These are phyloP conservation scores for Marchantia paleacea DNA, from an alignment of 225 moss, liverwort and hornwort species.

Conservation along the genomic window DNA sequence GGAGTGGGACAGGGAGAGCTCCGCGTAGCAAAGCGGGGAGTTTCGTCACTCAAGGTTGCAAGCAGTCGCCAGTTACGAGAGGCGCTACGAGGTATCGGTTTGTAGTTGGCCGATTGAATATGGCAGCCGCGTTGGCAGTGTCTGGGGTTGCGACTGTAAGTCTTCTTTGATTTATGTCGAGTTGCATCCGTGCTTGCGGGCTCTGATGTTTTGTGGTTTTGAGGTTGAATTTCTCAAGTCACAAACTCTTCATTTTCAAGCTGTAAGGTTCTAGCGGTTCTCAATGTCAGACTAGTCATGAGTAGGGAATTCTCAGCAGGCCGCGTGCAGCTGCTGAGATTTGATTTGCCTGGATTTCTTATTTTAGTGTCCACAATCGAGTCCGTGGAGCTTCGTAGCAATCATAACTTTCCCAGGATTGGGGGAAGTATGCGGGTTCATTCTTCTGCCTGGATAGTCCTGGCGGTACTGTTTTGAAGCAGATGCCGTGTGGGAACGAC, in stretches of 20 bases:
- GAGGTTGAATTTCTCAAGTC: background rate
- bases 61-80: no score
- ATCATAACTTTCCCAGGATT: background rate
- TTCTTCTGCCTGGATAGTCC: background rate
- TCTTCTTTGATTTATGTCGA: background rate
- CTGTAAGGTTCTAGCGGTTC: no score
- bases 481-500: background rate
- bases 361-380: background rate
- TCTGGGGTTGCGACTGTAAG: background rate
- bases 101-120: background rate
- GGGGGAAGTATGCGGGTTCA: background rate
- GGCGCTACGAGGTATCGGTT: no score
- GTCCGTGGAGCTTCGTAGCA: background rate
- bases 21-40: no score
- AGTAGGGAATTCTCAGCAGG: background rate
- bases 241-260: no score
- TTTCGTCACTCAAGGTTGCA: no score
- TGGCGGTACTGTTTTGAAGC: no score
- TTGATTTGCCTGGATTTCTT: background rate
- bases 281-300: no score
- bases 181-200: background rate
- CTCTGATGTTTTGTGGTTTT: background rate
- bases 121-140: background rate
- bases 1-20: no score
- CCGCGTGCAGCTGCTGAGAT: background rate